Conservation (phyloP, 192 early-diverging fungal species). For the Podila verticillata region DNA sequence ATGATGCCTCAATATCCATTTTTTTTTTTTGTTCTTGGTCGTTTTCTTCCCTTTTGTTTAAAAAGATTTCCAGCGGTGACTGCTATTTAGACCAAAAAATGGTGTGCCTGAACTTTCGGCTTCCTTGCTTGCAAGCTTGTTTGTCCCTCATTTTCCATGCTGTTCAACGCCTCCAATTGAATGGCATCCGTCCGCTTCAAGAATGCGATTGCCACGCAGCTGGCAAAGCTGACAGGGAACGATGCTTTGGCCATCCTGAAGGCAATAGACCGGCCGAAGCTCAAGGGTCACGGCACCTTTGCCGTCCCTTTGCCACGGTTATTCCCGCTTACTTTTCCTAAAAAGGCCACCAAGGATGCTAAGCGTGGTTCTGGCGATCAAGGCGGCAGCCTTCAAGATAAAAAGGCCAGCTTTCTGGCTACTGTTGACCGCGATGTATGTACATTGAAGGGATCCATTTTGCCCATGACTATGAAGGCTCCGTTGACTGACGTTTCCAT, state of each 20-base stretch:
- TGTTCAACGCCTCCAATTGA: neutral
- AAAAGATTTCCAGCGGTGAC: neutral
- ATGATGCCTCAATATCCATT: neutral
- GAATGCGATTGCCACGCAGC: slow-evolving; percentile 47
- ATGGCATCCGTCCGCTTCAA: slow-evolving; percentile 49
- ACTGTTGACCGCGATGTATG: too few species aligned
- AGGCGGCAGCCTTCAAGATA: too few species aligned
- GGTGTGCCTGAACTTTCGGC: too few species aligned
- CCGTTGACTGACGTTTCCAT: too few species aligned
- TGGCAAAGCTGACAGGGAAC: slow-evolving; percentile 41
- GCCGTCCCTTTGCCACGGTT: slow-evolving; percentile 44
- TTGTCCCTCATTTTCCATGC: neutral
- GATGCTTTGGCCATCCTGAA: slow-evolving; percentile 16
- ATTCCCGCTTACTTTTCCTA: slow-evolving; percentile 2
- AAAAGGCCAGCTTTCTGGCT: too few species aligned
- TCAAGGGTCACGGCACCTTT: slow-evolving; percentile 48
- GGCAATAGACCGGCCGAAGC: slow-evolving; percentile 46
- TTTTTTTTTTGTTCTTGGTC: neutral
- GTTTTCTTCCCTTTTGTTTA: neutral
- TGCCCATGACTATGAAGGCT: too few species aligned
- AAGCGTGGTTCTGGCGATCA: too few species aligned
- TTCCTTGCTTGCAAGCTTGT: too few species aligned
- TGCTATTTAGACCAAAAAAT: too few species aligned
- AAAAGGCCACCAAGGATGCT: slow-evolving; percentile 7
- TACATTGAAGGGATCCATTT: too few species aligned